Percentiles rank a stretch among this genome's conserved stretches.
Conservation (phyloP, 2,329 filamentous ascomycete species). For the Paraphaeosphaeria minitans region DNA sequence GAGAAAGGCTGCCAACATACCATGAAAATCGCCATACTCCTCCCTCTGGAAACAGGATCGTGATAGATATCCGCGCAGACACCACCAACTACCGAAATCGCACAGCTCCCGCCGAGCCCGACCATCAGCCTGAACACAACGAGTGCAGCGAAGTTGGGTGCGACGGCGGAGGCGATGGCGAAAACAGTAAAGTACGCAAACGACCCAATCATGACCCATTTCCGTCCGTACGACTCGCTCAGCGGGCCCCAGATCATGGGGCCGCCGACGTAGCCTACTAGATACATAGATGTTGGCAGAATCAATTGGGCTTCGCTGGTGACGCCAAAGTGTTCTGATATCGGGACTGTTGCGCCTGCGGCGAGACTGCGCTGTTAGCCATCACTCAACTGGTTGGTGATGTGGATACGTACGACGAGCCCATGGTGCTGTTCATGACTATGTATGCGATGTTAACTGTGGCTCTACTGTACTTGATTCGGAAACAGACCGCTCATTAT, state of each 20-base stretch:
- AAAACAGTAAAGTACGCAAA: conserved; percentile 56
- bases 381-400: neutral
- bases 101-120: conserved; percentile 52
- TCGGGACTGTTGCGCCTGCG: conserved; percentile 65
- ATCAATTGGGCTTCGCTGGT: conserved; percentile 52
- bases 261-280: conserved; percentile 55
- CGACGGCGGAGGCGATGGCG: conserved; percentile 51
- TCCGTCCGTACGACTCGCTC: conserved; percentile 53
- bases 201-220: conserved; percentile 55
- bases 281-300: conserved; percentile 57
- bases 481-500: conserved; percentile 58
- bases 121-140: conserved; percentile 52
- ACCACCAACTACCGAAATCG: conserved; percentile 64
- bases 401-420: conserved; percentile 52
- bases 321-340: conserved; percentile 63
- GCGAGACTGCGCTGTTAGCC: conserved; percentile 52
- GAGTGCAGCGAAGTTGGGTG: conserved; percentile 51
- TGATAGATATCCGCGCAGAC: conserved; percentile 71
- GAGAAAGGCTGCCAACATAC: conserved; percentile 10
- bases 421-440: conserved; percentile 69
- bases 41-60: conserved; percentile 50
- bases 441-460: neutral
- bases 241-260: conserved; percentile 53
- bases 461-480: neutral
- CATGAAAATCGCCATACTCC: conserved; percentile 42